Base-by-base conservation (phyloP, 352 stramenopile species). In the Albugo laibachii region DNA sequence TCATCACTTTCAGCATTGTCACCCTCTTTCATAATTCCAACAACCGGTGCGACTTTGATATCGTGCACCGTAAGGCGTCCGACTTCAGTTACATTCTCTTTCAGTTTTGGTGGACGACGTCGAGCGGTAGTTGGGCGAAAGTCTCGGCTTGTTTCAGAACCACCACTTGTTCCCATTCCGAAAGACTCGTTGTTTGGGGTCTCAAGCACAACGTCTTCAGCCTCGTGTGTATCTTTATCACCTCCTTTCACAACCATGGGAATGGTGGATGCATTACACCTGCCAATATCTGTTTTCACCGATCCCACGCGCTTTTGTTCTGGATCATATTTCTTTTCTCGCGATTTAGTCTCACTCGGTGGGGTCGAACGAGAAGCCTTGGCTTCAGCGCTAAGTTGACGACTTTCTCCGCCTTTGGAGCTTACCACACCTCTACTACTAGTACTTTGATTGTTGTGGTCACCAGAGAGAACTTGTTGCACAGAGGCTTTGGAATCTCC, bases 11-110 rank as follows among this genome's bases (percentile, higher is more conserved):
- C 69, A 36, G 61, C 66, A 39, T 81, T 83, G 47, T 83, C 74
- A 34, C 72, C 74, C 41, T 89, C 76, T 47, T 84, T 87, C 74
- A 88, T 87, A 52, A 85, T 81, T 2, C 72, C 72, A 8, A 59
- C 67, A 8, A 79, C 69, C 0, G 69, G 67, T 27, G 64, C 66
- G 18, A 84, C 77, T 55, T 93, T 94, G 14, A 80, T 62, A 48
- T 92, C 83, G 35, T 76, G 59, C 21, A 79, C 71, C 45, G 79
- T 56, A 35, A 83, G 55, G 11, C 73, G 63, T 1, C 67, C 65
- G 12, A 83, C 69, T 41, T 87, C 77, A 2, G 70, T 85, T 27
- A 83, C 73, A 46, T 86, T 87, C 48, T 89, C 74, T 57, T 92
- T 87, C 36, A 89, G 72, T 57, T 88, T 88, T 20, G 77, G 80